Evolutionary conservation across 257 asterid species (phyloP).

Genomic region (Solanum habrochaites): DNA sequence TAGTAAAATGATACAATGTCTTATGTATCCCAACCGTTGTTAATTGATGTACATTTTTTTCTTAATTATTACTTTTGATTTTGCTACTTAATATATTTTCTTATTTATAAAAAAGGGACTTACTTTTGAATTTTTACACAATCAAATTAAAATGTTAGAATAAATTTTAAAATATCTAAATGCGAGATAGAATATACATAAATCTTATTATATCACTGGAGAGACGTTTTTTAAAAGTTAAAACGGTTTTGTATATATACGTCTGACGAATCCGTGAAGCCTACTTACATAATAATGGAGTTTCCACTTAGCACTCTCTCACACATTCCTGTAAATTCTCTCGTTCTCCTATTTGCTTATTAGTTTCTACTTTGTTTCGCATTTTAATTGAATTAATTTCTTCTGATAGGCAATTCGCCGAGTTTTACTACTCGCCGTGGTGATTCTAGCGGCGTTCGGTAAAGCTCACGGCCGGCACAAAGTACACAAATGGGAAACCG

Average conservation of each 20-base stretch:
- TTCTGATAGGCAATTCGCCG: conserved; percentile 21
- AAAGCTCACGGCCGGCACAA: conserved; percentile 15
- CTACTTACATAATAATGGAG: neutral
- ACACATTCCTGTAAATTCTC: neutral
- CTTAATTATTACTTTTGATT: neutral
- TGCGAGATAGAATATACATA: neutral
- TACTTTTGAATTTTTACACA: too few relatives aligned
- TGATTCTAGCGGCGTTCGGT: conserved; percentile 22
- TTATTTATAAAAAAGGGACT: too few relatives aligned
- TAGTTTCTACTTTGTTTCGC: neutral
- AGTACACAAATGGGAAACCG: conserved; percentile 5
- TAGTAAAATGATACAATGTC: neutral
- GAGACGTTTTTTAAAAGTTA: neutral
- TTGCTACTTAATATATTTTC: too few relatives aligned
- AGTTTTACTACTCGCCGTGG: conserved; percentile 9
- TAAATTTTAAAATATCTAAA: too few relatives aligned
- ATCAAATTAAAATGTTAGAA: too few relatives aligned
- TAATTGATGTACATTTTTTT: neutral
- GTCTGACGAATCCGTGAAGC: neutral
- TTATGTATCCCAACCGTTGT: too few relatives aligned
- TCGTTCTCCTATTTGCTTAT: neutral
- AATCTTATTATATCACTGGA: neutral
- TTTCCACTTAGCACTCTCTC: neutral
- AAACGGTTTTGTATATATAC: neutral
- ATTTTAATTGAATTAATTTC: neutral